These are phyloP conservation scores for Ustilago nuda DNA, from an alignment of 1,284 basidiomycete genomes.

Conservation along the genomic window DNA sequence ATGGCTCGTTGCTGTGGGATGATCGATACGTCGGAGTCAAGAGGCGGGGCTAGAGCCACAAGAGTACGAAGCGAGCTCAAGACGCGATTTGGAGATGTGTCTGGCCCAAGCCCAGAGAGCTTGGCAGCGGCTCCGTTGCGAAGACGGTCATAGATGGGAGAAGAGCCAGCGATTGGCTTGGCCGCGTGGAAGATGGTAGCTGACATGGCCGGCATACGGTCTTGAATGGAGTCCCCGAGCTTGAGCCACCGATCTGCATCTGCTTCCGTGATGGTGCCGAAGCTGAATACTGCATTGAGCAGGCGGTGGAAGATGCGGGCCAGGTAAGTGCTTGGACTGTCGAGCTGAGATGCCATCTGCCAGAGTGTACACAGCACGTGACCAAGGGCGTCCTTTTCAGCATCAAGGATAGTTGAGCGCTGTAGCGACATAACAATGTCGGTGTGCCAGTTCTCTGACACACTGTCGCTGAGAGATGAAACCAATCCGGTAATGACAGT, in stretches of 20 bases:
- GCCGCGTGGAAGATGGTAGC: constrained; percentile 44
- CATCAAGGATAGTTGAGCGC: constrained; percentile 21
- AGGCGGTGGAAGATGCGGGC: constrained; percentile 61
- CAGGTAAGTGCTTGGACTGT: constrained; percentile 30
- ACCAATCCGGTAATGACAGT: constrained; percentile 42
- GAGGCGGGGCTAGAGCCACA: constrained; percentile 80
- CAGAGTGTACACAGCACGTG: constrained; percentile 38
- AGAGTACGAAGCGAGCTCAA: constrained; percentile 79
- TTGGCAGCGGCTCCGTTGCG: constrained; percentile 89
- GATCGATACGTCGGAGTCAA: constrained; percentile 84
- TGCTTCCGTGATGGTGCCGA: constrained; percentile 51
- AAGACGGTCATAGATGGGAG: constrained; percentile 79
- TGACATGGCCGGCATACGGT: constrained; percentile 30
- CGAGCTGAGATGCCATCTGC: constrained; percentile 23
- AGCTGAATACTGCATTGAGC: constrained; percentile 57
- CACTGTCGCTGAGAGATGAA: constrained; percentile 33
- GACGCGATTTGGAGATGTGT: constrained; percentile 78
- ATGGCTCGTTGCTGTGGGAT: constrained; percentile 83
- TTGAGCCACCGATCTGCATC: constrained; percentile 63
- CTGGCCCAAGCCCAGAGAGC: constrained; percentile 78
- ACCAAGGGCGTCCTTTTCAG: constrained; percentile 31
- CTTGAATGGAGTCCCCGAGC: constrained; percentile 41
- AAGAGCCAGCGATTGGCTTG: constrained; percentile 45
- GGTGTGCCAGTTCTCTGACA: constrained; percentile 52
- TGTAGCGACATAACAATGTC: constrained; percentile 38